These are phyloP conservation scores for Fusarium foetens DNA, from an alignment of 2,329 filamentous ascomycete species.

Conservation along the genomic window DNA sequence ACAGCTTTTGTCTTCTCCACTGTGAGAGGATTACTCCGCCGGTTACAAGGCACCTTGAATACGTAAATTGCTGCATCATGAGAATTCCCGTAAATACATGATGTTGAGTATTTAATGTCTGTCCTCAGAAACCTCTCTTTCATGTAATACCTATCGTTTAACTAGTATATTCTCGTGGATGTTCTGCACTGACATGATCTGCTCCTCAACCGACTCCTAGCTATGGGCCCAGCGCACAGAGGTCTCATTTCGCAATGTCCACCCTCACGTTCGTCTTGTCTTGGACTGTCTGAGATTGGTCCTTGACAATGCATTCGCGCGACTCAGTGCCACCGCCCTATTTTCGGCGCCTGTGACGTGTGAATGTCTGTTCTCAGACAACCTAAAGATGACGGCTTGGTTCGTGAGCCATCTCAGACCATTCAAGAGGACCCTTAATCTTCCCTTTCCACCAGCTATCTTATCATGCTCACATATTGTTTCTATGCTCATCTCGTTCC, in stretches of 20 bases:
- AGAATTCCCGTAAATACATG: not conserved
- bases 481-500: conserved; percentile 23
- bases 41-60: not conserved
- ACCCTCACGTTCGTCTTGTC: not conserved
- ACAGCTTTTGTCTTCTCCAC: conserved; percentile 19
- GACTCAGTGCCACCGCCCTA: conserved; percentile 12
- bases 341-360: conserved; percentile 17
- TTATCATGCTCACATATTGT: not conserved
- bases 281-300: conserved; percentile 15
- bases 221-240: conserved; percentile 26
- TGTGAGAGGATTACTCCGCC: not conserved
- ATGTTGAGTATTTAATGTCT: not conserved
- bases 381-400: conserved; percentile 6
- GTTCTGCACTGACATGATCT: not conserved
- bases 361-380: conserved; percentile 7
- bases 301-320: conserved; percentile 9
- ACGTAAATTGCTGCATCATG: not conserved
- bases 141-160: too few species aligned
- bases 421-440: conserved; percentile 3
- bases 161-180: not conserved
- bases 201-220: not conserved
- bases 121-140: too few species aligned
- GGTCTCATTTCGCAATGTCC: conserved; percentile 32
- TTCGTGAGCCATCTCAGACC: conserved; percentile 3
- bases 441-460: not conserved